Evolutionary conservation across 345 rosid genomes (phyloP).

Genomic region (Salix brachista): DNA sequence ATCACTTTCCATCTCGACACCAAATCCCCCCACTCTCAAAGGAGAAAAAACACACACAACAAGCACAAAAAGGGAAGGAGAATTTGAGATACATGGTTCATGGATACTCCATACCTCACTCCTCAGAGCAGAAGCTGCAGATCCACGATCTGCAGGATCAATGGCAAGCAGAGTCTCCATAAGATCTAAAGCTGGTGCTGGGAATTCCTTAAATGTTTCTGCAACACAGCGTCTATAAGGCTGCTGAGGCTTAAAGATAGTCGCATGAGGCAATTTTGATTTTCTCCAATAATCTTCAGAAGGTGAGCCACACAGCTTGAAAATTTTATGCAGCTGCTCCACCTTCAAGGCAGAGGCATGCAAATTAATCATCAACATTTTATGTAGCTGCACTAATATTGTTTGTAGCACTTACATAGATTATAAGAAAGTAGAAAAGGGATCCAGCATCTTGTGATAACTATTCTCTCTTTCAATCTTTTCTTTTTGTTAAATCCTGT

Average conservation of each 20-base stretch:
- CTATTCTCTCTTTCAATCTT: neutral
- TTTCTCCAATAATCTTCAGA: conserved; percentile 92
- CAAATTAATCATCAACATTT: neutral
- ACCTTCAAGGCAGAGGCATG: conserved; percentile 49
- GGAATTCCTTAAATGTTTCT: conserved; percentile 93
- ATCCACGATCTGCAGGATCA: conserved; percentile 90
- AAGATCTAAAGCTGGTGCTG: conserved; percentile 76
- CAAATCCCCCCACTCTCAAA: neutral
- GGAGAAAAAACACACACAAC: too few relatives aligned
- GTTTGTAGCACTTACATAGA: neutral
- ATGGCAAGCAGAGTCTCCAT: conserved; percentile 83
- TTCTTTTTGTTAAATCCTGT: neutral
- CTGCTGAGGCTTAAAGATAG: conserved; percentile 94
- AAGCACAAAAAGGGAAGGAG: neutral
- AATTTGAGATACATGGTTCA: neutral
- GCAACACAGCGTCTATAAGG: conserved; percentile 89
- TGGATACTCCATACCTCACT: conserved; percentile 58
- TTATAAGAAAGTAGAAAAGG: neutral
- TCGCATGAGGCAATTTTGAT: conserved; percentile 95
- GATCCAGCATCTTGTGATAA: neutral
- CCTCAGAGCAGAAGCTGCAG: conserved; percentile 71
- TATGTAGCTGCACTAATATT: neutral
- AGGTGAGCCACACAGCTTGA: conserved; percentile 98
- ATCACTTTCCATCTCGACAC: neutral
- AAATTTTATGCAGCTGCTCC: conserved; percentile 97